These are phyloP conservation scores for Salvia sclarea DNA, from an alignment of 305 asterid genomes.

Conservation along the genomic window DNA sequence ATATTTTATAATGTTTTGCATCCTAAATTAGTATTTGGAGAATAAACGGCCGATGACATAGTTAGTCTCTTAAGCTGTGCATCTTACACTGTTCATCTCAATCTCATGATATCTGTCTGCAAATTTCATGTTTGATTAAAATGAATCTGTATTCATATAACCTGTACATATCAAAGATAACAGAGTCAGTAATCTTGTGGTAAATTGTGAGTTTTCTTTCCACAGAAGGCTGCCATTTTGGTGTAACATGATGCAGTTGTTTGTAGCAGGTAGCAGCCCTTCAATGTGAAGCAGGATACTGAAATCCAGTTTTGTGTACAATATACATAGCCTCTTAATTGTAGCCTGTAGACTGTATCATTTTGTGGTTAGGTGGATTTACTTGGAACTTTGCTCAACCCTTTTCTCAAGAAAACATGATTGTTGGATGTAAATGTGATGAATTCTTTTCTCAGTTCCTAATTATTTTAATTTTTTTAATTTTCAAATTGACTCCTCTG, in stretches of 20 bases:
- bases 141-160: too few relatives aligned
- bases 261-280: slow-evolving; percentile 37
- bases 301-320: slow-evolving; percentile 48
- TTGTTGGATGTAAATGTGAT: slow-evolving; percentile 41
- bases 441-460: slow-evolving; percentile 9
- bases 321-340: slow-evolving; percentile 47
- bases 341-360: slow-evolving; percentile 44
- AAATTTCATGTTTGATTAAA: background rate
- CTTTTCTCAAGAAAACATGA: slow-evolving; percentile 19
- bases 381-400: slow-evolving; percentile 11
- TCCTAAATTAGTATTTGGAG: background rate
- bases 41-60: background rate
- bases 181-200: background rate
- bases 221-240: background rate
- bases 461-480: slow-evolving; percentile 21
- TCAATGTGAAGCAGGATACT: slow-evolving; percentile 30
- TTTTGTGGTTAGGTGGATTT: slow-evolving; percentile 25
- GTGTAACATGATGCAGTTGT: slow-evolving; percentile 20
- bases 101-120: background rate
- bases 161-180: background rate
- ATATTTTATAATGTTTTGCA: too few relatives aligned
- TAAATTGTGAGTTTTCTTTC: background rate
- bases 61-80: background rate
- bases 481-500: background rate
- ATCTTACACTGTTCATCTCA: background rate